phyloP scores from a whole-genome alignment of 2,329 filamentous ascomycete species.

The Colletotrichum liriopes region DNA sequence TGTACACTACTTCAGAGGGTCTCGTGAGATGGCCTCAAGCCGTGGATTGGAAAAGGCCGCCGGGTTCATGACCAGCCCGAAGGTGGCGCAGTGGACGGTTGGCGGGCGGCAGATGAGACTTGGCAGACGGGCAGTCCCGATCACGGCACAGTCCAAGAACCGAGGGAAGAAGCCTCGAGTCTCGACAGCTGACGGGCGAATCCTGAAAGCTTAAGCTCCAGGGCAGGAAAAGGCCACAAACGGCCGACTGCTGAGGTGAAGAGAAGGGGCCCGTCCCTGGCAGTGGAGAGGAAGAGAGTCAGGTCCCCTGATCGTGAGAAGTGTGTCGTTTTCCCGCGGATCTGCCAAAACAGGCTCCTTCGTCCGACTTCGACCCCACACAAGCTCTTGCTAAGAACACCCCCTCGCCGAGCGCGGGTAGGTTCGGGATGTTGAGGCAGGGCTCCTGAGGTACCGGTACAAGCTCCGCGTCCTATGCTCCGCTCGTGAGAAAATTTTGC shows the following conservation, averaged over 20 bases:
- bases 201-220: constrained; percentile 14
- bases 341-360: constrained; percentile 26
- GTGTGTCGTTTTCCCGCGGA: constrained; percentile 4
- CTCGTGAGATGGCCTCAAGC: neutral
- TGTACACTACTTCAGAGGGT: too few relatives aligned
- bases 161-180: neutral
- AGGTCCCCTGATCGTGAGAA: constrained; percentile 14
- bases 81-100: constrained; percentile 18
- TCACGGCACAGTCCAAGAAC: constrained; percentile 4
- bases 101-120: constrained; percentile 33
- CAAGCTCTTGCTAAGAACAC: constrained; percentile 7
- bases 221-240: neutral
- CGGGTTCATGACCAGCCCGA: neutral
- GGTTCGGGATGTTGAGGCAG: constrained; percentile 10
- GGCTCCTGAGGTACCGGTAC: neutral
- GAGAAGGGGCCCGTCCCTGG: constrained; percentile 5
- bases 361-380: constrained; percentile 33
- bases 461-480: neutral
- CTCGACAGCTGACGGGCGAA: constrained; percentile 1
- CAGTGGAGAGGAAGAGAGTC: constrained; percentile 17
- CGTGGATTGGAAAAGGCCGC: neutral
- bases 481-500: constrained; percentile 17
- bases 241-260: neutral
- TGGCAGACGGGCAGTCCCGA: constrained; percentile 25
- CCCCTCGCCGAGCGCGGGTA: constrained; percentile 7